These are phyloP conservation scores for Dissophora ornata DNA, from an alignment of 192 early-diverging fungal genomes.

Conservation along the genomic window DNA sequence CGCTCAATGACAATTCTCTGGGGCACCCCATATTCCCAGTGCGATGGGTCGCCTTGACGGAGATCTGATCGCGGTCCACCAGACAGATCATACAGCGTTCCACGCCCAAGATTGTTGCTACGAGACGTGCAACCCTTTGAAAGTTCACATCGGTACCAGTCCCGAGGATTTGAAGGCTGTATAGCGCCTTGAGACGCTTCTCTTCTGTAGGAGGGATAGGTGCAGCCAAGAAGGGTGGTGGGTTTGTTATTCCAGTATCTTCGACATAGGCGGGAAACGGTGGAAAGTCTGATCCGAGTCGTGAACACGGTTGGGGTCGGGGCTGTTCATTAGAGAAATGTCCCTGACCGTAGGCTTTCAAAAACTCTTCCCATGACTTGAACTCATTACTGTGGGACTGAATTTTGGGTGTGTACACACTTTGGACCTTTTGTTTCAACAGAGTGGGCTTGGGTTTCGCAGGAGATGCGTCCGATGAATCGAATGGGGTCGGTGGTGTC, in stretches of 20 bases:
- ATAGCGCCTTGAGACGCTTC: slow-evolving; percentile 30
- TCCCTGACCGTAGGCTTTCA: slow-evolving; percentile 24
- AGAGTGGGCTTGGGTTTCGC: too few species aligned
- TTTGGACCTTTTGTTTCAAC: too few species aligned
- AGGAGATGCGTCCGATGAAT: slow-evolving; percentile 1
- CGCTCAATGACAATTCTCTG: slow-evolving; percentile 39
- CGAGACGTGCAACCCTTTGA: slow-evolving; percentile 43
- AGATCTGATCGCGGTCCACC: slow-evolving; percentile 19
- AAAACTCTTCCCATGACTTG: slow-evolving; percentile 34
- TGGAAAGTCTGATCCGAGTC: slow-evolving; percentile 10
- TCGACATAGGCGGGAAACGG: slow-evolving; percentile 23
- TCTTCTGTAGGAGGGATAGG: slow-evolving; percentile 39
- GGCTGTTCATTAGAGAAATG: slow-evolving; percentile 17
- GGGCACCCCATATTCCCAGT: slow-evolving; percentile 9
- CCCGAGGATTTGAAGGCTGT: slow-evolving; percentile 38
- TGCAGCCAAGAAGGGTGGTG: slow-evolving; percentile 18
- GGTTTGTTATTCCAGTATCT: not conserved
- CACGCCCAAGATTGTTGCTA: slow-evolving; percentile 29
- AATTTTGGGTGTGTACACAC: not conserved
- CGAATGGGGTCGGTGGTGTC: not conserved
- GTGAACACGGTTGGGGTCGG: not conserved
- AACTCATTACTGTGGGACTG: slow-evolving; percentile 1
- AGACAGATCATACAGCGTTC: slow-evolving; percentile 37
- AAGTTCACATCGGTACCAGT: slow-evolving; percentile 40
- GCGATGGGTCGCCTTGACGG: slow-evolving; percentile 28